phyloP scores from a whole-genome alignment of 495 filamentous ascomycete species.

The Recurvomyces mirabilis region DNA sequence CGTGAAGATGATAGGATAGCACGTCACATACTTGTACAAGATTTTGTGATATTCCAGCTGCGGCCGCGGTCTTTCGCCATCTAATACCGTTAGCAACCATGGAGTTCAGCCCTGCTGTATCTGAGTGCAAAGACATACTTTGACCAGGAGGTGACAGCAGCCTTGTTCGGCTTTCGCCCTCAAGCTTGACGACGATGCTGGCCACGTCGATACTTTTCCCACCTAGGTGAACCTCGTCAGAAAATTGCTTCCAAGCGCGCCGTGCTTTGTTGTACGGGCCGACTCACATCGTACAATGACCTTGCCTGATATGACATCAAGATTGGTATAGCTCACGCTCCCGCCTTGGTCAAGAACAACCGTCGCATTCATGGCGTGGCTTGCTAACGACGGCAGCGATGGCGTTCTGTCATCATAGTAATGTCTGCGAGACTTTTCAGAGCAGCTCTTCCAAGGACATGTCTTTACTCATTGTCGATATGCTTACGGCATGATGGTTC shows the following conservation, averaged over 20 bases:
- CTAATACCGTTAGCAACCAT: constrained; percentile 32
- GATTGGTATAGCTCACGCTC: constrained; percentile 60
- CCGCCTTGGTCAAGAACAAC: constrained; percentile 13
- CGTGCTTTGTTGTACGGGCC: too few relatives aligned
- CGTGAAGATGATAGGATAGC: too few relatives aligned
- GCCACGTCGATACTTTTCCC: constrained; percentile 55
- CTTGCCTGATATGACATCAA: constrained; percentile 64
- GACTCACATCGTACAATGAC: constrained; percentile 57
- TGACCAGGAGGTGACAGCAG: constrained; percentile 36
- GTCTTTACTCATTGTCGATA: too few relatives aligned
- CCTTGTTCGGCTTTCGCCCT: constrained; percentile 72
- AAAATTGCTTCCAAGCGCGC: too few relatives aligned
- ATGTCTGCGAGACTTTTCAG: too few relatives aligned
- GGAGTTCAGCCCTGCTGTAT: too few relatives aligned
- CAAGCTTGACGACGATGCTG: constrained; percentile 81
- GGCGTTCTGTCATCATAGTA: not conserved
- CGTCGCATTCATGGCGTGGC: constrained; percentile 7
- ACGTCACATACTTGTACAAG: too few relatives aligned
- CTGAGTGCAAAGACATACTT: too few relatives aligned
- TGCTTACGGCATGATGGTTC: too few relatives aligned
- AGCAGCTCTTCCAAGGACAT: too few relatives aligned
- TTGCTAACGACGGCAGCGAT: not conserved
- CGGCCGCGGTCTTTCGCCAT: constrained; percentile 44
- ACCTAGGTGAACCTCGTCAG: too few relatives aligned
- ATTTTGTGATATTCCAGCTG: constrained; percentile 73